Percentiles rank a stretch among this genome's conserved stretches.
Conservation (phyloP, 148 eudicot species). For the Talinum fruticosum region DNA sequence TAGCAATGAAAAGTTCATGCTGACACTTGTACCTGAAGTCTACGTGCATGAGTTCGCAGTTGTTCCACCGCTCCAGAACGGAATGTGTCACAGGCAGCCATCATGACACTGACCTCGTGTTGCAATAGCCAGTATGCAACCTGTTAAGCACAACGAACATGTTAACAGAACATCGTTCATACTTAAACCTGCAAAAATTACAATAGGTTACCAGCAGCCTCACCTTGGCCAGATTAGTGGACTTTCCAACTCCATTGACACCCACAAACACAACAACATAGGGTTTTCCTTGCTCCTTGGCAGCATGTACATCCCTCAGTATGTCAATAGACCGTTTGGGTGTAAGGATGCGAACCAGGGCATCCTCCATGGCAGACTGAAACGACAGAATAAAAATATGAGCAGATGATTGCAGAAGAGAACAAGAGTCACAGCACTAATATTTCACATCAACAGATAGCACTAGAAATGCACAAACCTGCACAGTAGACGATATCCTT, state of each 20-base stretch:
- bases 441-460: neutral
- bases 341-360: slow-evolving; percentile 92
- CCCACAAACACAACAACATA: slow-evolving; percentile 98
- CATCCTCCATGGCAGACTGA: slow-evolving; percentile 97
- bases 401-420: slow-evolving; percentile 1
- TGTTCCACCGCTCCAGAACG: slow-evolving; percentile 99
- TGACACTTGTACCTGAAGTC: slow-evolving; percentile 66
- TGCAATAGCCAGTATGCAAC: slow-evolving; percentile 98
- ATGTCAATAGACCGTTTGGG: slow-evolving; percentile 97
- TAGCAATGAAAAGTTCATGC: neutral
- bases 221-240: slow-evolving; percentile 97
- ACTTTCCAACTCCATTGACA: slow-evolving; percentile 99
- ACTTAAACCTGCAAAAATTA: neutral
- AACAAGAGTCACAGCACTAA: slow-evolving; percentile 6
- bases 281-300: slow-evolving; percentile 89
- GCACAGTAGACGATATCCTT: slow-evolving; percentile 80
- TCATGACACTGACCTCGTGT: slow-evolving; percentile 87
- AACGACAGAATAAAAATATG: slow-evolving; percentile 3
- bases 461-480: slow-evolving; percentile 38
- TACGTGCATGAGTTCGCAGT: slow-evolving; percentile 93
- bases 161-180: slow-evolving; percentile 5
- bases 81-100: slow-evolving; percentile 99
- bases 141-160: slow-evolving; percentile 31
- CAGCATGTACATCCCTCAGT: slow-evolving; percentile 94
- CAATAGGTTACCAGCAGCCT: slow-evolving; percentile 5